phyloP scores from a whole-genome alignment of 306 rosid species.

The Herpetospermum pedunculosum region DNA sequence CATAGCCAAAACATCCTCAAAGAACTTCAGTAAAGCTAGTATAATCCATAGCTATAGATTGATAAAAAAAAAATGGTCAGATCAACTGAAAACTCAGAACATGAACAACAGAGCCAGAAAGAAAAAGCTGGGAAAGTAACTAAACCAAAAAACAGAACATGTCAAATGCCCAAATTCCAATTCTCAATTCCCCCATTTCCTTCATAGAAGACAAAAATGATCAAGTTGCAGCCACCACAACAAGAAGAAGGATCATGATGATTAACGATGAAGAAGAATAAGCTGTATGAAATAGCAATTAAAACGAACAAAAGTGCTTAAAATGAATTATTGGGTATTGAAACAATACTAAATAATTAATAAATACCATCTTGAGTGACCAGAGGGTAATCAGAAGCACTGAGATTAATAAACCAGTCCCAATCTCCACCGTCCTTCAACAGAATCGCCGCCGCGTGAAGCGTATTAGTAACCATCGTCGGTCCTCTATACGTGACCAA shows the following conservation, averaged over 20 bases:
- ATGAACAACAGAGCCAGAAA: not conserved
- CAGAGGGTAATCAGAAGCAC: slow-evolving; percentile 71
- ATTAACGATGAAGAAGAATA: not conserved
- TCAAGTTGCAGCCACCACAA: not conserved
- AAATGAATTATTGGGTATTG: not conserved
- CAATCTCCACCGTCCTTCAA: slow-evolving; percentile 53
- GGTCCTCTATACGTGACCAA: slow-evolving; percentile 68
- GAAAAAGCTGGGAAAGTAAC: not conserved
- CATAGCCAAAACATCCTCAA: not conserved
- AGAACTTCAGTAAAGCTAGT: not conserved
- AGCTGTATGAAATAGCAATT: not conserved
- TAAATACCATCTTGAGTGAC: slow-evolving; percentile 66
- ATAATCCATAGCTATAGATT: not conserved
- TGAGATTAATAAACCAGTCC: slow-evolving; percentile 75
- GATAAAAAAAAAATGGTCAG: not conserved
- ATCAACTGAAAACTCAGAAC: not conserved
- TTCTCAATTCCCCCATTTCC: not conserved
- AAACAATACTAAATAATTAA: not conserved
- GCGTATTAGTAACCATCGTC: slow-evolving; percentile 62
- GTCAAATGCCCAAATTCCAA: not conserved
- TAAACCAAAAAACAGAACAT: not conserved
- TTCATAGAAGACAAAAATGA: not conserved
- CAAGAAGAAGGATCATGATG: not conserved
- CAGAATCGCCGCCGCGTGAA: slow-evolving; percentile 66
- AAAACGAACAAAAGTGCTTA: not conserved